These are phyloP conservation scores for Aureobasidium sp. DNA, from an alignment of 2,329 filamentous ascomycete genomes.

Conservation along the genomic window DNA sequence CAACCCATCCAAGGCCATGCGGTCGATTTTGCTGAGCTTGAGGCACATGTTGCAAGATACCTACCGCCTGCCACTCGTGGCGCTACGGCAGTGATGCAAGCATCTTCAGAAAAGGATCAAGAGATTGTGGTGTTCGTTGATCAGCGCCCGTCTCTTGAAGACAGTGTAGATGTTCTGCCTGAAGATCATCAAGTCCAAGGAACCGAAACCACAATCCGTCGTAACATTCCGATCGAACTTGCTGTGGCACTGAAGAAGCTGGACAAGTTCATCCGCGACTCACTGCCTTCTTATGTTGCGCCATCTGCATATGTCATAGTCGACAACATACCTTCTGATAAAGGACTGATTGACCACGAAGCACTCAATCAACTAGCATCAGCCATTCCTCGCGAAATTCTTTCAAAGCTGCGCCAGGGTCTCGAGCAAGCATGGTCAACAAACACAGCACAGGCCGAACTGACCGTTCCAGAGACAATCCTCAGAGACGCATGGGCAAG, in stretches of 20 bases:
- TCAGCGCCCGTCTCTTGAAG: conserved; percentile 24
- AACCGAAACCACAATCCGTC: conserved; percentile 15
- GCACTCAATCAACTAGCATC: conserved; percentile 29
- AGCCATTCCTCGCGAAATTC: conserved; percentile 20
- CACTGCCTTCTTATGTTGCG: conserved; percentile 44
- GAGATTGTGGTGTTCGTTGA: conserved; percentile 32
- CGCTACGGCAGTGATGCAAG: conserved; percentile 22
- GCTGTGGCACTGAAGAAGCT: conserved; percentile 34
- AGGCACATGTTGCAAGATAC: conserved; percentile 32
- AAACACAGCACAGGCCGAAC: conserved; percentile 24
- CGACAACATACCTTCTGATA: conserved; percentile 31
- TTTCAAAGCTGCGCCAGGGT: conserved; percentile 21
- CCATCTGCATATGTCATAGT: conserved; percentile 40
- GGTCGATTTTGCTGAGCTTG: conserved; percentile 36
- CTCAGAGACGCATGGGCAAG: conserved; percentile 45
- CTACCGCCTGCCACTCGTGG: conserved; percentile 29
- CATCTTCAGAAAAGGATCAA: conserved; percentile 8
- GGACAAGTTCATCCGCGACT: conserved; percentile 36
- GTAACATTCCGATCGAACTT: conserved; percentile 27
- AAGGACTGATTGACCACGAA: conserved; percentile 28
- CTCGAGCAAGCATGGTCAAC: conserved; percentile 31
- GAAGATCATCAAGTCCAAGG: conserved; percentile 22
- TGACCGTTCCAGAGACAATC: conserved; percentile 32
- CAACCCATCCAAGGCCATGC: conserved; percentile 33
- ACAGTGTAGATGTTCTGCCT: conserved; percentile 26